These are phyloP conservation scores for Misopates orontium DNA, from an alignment of 257 asterid genomes.

Conservation along the genomic window DNA sequence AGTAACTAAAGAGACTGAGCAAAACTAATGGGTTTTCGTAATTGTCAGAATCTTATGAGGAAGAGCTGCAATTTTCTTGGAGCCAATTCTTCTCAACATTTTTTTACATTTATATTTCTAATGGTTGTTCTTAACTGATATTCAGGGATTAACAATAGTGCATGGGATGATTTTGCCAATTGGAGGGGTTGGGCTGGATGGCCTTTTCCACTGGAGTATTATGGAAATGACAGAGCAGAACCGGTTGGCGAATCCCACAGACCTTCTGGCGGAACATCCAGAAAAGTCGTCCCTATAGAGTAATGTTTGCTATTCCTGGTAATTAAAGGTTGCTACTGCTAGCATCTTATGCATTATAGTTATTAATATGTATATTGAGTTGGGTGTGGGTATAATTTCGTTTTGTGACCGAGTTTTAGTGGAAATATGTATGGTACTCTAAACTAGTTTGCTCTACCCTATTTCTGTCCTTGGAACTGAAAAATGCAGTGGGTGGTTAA, in stretches of 20 bases:
- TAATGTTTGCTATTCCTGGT: constrained; percentile 25
- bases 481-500: too few species aligned
- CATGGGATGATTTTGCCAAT: constrained; percentile 52
- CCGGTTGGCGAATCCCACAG: constrained; percentile 26
- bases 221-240: constrained; percentile 32
- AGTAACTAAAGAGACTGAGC: not conserved
- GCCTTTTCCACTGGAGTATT: constrained; percentile 49
- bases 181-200: constrained; percentile 60
- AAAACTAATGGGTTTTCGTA: too few species aligned
- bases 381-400: not conserved
- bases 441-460: too few species aligned
- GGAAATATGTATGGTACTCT: not conserved
- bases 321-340: not conserved
- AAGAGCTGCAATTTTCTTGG: too few species aligned
- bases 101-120: too few species aligned
- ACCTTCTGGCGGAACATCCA: constrained; percentile 37
- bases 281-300: constrained; percentile 53
- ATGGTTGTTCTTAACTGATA: too few species aligned
- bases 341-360: not conserved
- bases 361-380: not conserved
- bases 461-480: too few species aligned
- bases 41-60: too few species aligned
- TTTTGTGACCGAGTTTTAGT: too few species aligned
- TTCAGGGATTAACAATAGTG: constrained; percentile 39
- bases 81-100: too few species aligned